Conservation (phyloP, 108 stramenopile species). For the Stephanodiscus minutulus region DNA sequence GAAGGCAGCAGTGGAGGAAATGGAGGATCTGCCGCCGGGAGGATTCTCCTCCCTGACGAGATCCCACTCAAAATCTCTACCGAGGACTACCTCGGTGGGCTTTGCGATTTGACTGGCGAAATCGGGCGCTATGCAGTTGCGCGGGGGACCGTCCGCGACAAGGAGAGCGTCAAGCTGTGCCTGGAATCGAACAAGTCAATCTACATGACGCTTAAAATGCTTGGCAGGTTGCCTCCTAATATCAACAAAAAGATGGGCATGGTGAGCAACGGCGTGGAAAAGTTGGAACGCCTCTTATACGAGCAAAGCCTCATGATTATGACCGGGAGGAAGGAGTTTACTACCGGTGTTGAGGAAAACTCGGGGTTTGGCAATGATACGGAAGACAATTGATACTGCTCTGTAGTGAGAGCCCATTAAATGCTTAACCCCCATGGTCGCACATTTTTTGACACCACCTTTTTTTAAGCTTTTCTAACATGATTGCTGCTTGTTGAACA, state of each 20-base stretch:
- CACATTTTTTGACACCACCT: no score
- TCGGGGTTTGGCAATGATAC: neutral
- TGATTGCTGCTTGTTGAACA: no score
- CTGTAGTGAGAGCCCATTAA: no score
- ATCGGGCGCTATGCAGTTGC: slow-evolving; percentile 92
- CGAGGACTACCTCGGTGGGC: slow-evolving; percentile 91
- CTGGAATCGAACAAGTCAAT: slow-evolving; percentile 68
- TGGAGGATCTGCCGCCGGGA: slow-evolving; percentile 44
- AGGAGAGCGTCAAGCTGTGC: slow-evolving; percentile 61
- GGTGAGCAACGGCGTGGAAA: slow-evolving; percentile 62
- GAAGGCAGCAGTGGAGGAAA: slow-evolving; percentile 15
- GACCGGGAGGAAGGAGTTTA: slow-evolving; percentile 49
- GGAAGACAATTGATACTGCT: neutral
- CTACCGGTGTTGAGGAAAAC: slow-evolving; percentile 25
- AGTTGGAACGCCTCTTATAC: slow-evolving; percentile 84
- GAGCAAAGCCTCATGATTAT: slow-evolving; percentile 81
- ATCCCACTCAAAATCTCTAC: slow-evolving; percentile 58
- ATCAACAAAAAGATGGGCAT: slow-evolving; percentile 72
- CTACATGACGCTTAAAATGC: slow-evolving; percentile 47
- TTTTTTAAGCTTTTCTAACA: no score
- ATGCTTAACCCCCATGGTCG: no score
- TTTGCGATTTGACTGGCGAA: slow-evolving; percentile 97
- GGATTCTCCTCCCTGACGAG: slow-evolving; percentile 49
- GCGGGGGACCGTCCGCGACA: slow-evolving; percentile 84
- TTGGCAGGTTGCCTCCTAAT: slow-evolving; percentile 54